phyloP scores from a whole-genome alignment of 1,139 yeast genomes.

The Candida dubliniensis region DNA sequence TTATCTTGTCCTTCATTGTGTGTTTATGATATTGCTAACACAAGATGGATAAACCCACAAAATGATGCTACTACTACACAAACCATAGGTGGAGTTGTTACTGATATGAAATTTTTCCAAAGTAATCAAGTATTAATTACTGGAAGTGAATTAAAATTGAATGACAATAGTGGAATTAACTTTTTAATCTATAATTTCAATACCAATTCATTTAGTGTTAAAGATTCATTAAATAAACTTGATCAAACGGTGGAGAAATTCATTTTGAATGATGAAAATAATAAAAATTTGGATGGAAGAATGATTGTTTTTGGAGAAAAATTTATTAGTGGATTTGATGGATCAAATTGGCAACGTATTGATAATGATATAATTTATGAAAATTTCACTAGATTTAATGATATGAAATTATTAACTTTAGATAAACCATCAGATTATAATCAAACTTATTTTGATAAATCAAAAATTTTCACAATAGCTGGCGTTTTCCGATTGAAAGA shows the following conservation, averaged over 20 bases:
- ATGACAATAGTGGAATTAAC: conserved; percentile 27
- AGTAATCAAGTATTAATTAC: conserved; percentile 55
- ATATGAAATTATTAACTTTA: conserved; percentile 41
- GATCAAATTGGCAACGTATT: conserved; percentile 44
- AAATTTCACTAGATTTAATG: conserved; percentile 33
- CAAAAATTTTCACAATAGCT: conserved; percentile 55
- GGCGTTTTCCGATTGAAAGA: conserved; percentile 56
- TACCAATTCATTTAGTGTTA: conserved; percentile 24
- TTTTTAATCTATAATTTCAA: conserved; percentile 58
- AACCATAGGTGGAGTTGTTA: conserved; percentile 52
- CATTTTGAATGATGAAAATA: conserved; percentile 49
- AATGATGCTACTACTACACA: conserved; percentile 28
- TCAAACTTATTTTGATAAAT: conserved; percentile 36
- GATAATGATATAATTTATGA: conserved; percentile 34
- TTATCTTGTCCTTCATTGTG: conserved; percentile 65
- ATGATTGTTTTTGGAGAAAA: conserved; percentile 57
- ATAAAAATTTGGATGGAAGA: conserved; percentile 45
- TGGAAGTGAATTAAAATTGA: conserved; percentile 52
- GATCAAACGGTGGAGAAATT: conserved; percentile 46
- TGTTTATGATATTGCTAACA: conserved; percentile 57
- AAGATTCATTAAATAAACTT: conserved; percentile 24
- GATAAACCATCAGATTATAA: conserved; percentile 29
- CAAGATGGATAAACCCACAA: conserved; percentile 56
- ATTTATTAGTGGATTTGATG: conserved; percentile 52
- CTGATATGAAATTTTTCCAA: conserved; percentile 54